Evolutionary conservation across 164 flowering plant genomes (phyloP).

Genomic region (Taxillus chinensis): DNA sequence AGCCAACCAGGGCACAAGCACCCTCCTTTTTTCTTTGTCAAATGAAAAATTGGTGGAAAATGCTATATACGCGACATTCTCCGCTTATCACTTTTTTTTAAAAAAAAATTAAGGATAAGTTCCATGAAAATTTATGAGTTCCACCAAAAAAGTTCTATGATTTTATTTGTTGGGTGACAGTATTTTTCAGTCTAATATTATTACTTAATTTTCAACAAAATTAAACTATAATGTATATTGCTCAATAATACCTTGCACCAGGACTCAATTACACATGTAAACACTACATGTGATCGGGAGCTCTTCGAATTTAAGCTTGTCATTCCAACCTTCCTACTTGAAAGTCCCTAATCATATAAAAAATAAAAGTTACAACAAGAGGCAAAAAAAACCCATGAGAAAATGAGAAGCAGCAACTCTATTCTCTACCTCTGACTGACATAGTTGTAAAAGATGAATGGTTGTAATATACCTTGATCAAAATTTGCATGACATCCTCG

Average conservation of each 20-base stretch:
- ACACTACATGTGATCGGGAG: slow-evolving; percentile 85
- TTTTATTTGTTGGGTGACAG: too few relatives aligned
- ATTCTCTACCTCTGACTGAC: too few relatives aligned
- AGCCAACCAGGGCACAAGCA: too few relatives aligned
- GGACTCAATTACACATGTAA: slow-evolving; percentile 76
- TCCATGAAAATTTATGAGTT: too few relatives aligned
- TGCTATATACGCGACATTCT: too few relatives aligned
- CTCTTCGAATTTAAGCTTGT: slow-evolving; percentile 86
- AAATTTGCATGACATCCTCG: slow-evolving; percentile 75
- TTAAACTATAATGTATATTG: neutral
- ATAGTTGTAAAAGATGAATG: neutral
- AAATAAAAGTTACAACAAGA: neutral
- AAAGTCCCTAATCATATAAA: slow-evolving; percentile 62
- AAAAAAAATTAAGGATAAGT: too few relatives aligned
- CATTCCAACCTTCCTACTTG: slow-evolving; percentile 83
- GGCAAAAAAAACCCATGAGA: neutral
- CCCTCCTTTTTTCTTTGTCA: too few relatives aligned
- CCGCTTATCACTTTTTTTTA: too few relatives aligned
- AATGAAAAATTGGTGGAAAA: too few relatives aligned
- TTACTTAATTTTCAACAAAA: too few relatives aligned
- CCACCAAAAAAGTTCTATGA: too few relatives aligned
- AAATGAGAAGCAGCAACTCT: neutral
- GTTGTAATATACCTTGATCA: slow-evolving; percentile 62
- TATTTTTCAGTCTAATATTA: too few relatives aligned
- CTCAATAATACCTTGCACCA: slow-evolving; percentile 78